These are phyloP conservation scores for Cochlearia excelsa DNA, from an alignment of 345 rosid genomes.

Conservation along the genomic window DNA sequence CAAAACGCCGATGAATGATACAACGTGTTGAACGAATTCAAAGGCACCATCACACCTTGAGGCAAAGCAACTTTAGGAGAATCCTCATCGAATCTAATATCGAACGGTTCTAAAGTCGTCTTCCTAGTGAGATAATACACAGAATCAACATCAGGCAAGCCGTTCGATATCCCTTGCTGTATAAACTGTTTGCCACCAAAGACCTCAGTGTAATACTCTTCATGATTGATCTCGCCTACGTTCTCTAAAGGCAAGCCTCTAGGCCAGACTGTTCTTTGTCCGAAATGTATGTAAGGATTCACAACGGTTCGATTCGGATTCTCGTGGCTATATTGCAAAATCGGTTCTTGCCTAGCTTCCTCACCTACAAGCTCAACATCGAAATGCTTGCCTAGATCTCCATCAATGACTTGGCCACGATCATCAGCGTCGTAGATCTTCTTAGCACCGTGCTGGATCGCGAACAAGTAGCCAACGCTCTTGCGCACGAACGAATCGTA, in stretches of 20 bases:
- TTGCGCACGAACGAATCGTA: slow-evolving; percentile 77
- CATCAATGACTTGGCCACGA: slow-evolving; percentile 79
- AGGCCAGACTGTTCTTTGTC: slow-evolving; percentile 98
- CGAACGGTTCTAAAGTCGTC: slow-evolving; percentile 69
- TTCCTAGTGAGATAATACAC: slow-evolving; percentile 88
- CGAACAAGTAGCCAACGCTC: slow-evolving; percentile 83
- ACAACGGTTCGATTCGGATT: slow-evolving; percentile 70
- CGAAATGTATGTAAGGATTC: slow-evolving; percentile 92
- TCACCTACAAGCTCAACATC: slow-evolving; percentile 87
- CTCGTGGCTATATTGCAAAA: slow-evolving; percentile 91
- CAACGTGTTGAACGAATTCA: slow-evolving; percentile 84
- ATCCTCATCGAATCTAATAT: slow-evolving; percentile 75
- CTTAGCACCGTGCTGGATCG: slow-evolving; percentile 93
- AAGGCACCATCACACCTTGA: slow-evolving; percentile 87
- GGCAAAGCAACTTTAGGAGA: slow-evolving; percentile 95
- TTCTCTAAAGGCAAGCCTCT: slow-evolving; percentile 92
- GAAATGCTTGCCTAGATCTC: slow-evolving; percentile 81
- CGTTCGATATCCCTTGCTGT: slow-evolving; percentile 92
- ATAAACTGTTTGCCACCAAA: slow-evolving; percentile 91
- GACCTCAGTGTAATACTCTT: slow-evolving; percentile 83
- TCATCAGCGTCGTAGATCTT: slow-evolving; percentile 90
- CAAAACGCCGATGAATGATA: slow-evolving; percentile 93
- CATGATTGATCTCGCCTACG: slow-evolving; percentile 80
- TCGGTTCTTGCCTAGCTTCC: slow-evolving; percentile 71
- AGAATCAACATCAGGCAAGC: slow-evolving; percentile 95